Base-by-base conservation (phyloP, 768 basidiomycete species). In the Rickenella mellea region DNA sequence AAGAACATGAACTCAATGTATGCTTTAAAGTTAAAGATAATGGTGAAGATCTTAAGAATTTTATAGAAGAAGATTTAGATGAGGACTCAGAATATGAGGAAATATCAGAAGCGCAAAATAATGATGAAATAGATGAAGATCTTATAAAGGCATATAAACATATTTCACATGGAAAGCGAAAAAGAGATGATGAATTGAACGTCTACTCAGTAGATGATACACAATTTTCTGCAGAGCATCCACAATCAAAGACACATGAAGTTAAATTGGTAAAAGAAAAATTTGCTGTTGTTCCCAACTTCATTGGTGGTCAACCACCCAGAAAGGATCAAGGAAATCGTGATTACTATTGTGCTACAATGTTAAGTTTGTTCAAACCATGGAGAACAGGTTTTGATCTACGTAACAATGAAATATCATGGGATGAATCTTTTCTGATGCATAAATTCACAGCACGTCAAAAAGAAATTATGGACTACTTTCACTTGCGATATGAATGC, bases 281-380 rank as follows among this genome's bases (percentile, higher is more conserved):
- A 3, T 21, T 37, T 3, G 26, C 25, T 15, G 14, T 46, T 24
- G 51, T 61, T 6, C 56, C 56, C 0, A 61, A 62, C 26, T 60
- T 64, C 46, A 17, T 58, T 3, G 60, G 61, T 2, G 53, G 52
- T 1, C 22, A 44, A 1, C 40, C 64, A 5, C 64, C 63, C 1
- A n/a, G 58, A 24, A 27, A 17, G 29, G 62, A 64, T 38, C 37
- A 52, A 47, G 29, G 56, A 1, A 61, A 63, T 44, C 28, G 51
- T 12, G 58, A 66, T 22, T 59, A 52, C 31, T 63, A 63, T 27
- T 61, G 56, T 39, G 30, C 45, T 25, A 54, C 60, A 1, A 62
- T 63, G 62, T 38, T 63, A 11, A 54, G 54, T 1, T 32, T 62
- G 1, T 62, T 62, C 38, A 53, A 51, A 31, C 52, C 55, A 5